Evolutionary conservation across 2,329 filamentous ascomycete genomes (phyloP), one percentile per base, ranked within the genome.

Genomic region (Graphilbum fragrans): DNA sequence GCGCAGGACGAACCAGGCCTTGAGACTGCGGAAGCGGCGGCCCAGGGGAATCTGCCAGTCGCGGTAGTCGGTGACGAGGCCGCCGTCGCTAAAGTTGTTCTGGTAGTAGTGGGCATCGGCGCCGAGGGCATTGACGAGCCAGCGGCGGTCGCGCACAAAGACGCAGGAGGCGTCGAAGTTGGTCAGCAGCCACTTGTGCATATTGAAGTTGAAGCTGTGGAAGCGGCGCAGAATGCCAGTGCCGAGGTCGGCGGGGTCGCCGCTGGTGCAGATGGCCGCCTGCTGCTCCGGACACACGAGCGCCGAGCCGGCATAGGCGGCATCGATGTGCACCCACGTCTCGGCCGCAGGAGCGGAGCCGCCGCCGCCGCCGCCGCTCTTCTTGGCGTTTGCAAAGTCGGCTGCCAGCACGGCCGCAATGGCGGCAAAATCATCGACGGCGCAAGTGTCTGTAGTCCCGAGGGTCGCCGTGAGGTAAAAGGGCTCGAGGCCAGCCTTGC

Each of bases 1-100:
- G 35, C 90, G 72, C 52, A 95, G 66, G 8, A 96, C 87, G 57
- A 95, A 95, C 90, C 90, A 96, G 48, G 94, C 80, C 66, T 96
- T 96, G 44, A 96, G 64, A 3, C 82, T 78, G 45, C 90, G 74
- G 71, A 96, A 96, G 16, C 90, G 72, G 3, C 90, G 72, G 9
- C 90, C 90, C 0, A 96, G 77, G 0, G 90, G 87, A 53, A 96
- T 93, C 63, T 94, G 87, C 90, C 90, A 96, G 67, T 96, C 88
- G 37, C 90, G 77, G 66, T 94, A 95, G 61, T 96, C 90, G 20
- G 86, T 94, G 1, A 95, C 90, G 2, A 90, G 71, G 0, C 86
- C 87, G 31, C 72, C 75, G 52, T 92, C 86, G 4, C 82, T 84
- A 63, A 80, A 86, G 4, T 76, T 66, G 61, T 95, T 95, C 48